Base-by-base conservation (phyloP, 2,329 filamentous ascomycete genomes). In the Diaporthe sp. region DNA sequence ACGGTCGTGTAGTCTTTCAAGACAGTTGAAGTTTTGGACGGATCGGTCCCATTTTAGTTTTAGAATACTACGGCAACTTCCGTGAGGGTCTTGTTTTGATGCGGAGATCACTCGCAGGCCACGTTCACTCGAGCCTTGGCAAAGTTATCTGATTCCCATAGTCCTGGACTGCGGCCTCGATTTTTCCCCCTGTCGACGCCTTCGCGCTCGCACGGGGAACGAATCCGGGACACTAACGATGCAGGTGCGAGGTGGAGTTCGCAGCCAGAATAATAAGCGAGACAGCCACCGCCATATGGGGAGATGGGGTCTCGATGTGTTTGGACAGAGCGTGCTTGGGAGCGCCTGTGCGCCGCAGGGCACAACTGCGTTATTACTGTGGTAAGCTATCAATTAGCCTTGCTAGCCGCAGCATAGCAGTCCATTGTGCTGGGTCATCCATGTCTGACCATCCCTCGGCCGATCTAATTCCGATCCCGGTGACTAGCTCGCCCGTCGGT, bases 391-490 rank as follows among this genome's bases (percentile, higher is more conserved):
- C 4, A 30, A 17, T 17, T 47, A 22, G 42, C 42, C 42, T 47
- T 47, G 42, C 4, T 52, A 52, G 19, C 30, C 30, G 30, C 28
- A 17, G 30, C 3, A 47, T 10, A 52, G 61, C 61, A 38, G 3
- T 4, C 6, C 45, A 19, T 9, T 25, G 17, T 66, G 42, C 19
- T 50, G 61, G 64, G 30, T 64, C 22, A 52, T 52, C 64, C 64
- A 67, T 67, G 30, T 52, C 9, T 1, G 17, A 2, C 17, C 8
- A 17, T 8, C 64, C 22, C 33, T 67, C 64, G 45, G 64, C 64
- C 45, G 64, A 67, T 52, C 30, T 38, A 67, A 38, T 52, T 38
- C 45, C 45, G 61, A 52, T 52, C 28, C 45, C 33, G 45, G 64
- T 50, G 40, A 15, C 25, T 15, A 13, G 22, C 45, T 38, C 6